These are phyloP conservation scores for Colletotrichum magnum DNA, from an alignment of 2,329 filamentous ascomycete species.

Conservation along the genomic window DNA sequence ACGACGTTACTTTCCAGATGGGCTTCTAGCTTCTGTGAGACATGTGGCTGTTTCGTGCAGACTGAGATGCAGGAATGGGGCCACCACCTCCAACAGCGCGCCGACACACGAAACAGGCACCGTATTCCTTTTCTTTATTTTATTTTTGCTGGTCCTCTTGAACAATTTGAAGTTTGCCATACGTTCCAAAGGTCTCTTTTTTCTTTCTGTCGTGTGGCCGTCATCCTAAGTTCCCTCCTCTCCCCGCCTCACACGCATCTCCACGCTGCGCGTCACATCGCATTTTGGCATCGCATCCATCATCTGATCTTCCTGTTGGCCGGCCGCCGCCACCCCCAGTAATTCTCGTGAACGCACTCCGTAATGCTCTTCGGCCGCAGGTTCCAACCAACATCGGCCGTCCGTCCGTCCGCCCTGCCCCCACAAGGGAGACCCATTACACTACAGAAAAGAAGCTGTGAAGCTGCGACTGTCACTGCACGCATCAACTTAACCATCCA, in stretches of 20 bases:
- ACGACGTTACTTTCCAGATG: slow-evolving; percentile 18
- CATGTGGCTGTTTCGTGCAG: slow-evolving; percentile 32
- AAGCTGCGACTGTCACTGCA: not conserved
- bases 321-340: too few species aligned
- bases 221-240: too few species aligned
- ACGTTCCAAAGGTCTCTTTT: too few species aligned
- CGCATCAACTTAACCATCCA: too few species aligned
- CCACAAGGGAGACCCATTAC: too few species aligned
- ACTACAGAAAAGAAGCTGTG: not conserved
- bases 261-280: too few species aligned
- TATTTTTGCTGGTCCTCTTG: not conserved
- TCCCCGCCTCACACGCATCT: too few species aligned
- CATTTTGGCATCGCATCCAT: too few species aligned
- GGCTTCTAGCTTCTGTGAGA: slow-evolving; percentile 29
- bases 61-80: slow-evolving; percentile 20
- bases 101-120: not conserved
- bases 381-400: not conserved
- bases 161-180: not conserved
- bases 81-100: not conserved
- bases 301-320: too few species aligned
- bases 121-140: slow-evolving; percentile 15
- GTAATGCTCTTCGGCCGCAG: not conserved
- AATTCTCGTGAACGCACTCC: not conserved
- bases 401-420: not conserved
- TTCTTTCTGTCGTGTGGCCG: too few species aligned